Conservation (phyloP, 768 basidiomycete genomes). For the Trametes punicea region DNA sequence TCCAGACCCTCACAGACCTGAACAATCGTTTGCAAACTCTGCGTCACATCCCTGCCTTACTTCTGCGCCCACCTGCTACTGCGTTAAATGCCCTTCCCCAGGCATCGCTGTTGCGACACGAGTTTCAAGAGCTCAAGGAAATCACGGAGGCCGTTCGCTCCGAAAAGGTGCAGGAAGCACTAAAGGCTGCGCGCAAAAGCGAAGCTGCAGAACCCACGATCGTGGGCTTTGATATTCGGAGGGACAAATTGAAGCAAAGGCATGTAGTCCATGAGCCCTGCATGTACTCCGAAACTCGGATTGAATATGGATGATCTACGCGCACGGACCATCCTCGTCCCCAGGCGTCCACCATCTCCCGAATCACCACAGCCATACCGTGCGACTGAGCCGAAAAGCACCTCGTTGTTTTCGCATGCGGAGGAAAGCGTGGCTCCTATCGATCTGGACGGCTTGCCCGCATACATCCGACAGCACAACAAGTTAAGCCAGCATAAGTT, state of each 20-base stretch:
- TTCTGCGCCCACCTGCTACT: conserved; percentile 39
- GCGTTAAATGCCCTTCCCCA: conserved; percentile 28
- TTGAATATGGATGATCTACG: not conserved
- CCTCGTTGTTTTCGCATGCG: conserved; percentile 41
- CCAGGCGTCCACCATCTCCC: conserved; percentile 49
- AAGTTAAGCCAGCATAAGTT: conserved; percentile 38
- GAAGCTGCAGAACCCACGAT: conserved; percentile 49
- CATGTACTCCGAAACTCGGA: not conserved
- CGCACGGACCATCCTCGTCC: not conserved
- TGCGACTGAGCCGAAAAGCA: conserved; percentile 37
- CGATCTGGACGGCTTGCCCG: conserved; percentile 42
- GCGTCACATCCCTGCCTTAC: conserved; percentile 43
- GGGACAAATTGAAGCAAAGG: conserved; percentile 57
- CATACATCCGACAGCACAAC: conserved; percentile 62
- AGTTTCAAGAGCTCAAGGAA: conserved; percentile 38
- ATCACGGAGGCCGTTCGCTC: conserved; percentile 48
- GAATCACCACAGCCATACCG: conserved; percentile 61
- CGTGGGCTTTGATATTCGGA: conserved; percentile 42
- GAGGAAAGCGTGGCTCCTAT: conserved; percentile 39
- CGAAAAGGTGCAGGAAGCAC: conserved; percentile 55
- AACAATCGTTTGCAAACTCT: conserved; percentile 42
- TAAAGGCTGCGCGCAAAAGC: conserved; percentile 53
- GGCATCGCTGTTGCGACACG: conserved; percentile 25
- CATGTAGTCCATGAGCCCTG: conserved; percentile 30
- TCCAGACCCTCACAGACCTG: conserved; percentile 46